Evolutionary conservation across 306 rosid species (phyloP), one percentile per base, ranked within the genome.

Genomic region (Sechiopsis laciniata): DNA sequence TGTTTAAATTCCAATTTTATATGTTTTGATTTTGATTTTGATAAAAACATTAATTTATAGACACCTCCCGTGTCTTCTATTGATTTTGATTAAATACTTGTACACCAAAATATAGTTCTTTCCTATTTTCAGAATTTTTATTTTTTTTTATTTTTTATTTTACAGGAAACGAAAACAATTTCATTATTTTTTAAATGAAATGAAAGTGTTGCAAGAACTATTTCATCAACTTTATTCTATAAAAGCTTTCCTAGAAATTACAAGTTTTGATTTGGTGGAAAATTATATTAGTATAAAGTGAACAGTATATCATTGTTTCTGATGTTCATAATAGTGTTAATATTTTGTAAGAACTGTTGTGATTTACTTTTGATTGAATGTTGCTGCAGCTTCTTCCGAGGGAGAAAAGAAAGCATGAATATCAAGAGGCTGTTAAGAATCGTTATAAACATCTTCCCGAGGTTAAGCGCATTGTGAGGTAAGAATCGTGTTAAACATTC

Each of bases 391-490:
- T 89, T 81, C 96, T 94, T 53, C 97, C 98, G 6, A 86, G 98
- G 83, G 98, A 94, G 79, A 81, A 79, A 67, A 90, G 84, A 82
- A 94, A 54, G 76, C 98, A 94, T 2, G 88, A 90, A 48, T 94
- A 90, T 80, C 65, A 89, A 4, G 96, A 89, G 80, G 96, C 97
- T 50, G 68, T 94, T 73, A 94, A 87, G 87, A 87, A 85, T 45
- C 97, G 96, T 73, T 89, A 86, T 80, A 89, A 76, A 77, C 95
- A 87, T 80, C 97, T 94, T 70, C 87, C 96, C 5, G 98, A 94
- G 76, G 83, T 94, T 73, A 89, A 79, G 64, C 94, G 98, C 40
- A 94, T 94, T 55, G 83, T 83, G 79, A 87, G 96, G 96, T 86
- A 76, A 45, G 72, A 74, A 32, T 52, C 67, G 59, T 77, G 42